Evolutionary conservation across 768 basidiomycete genomes (phyloP).

Genomic region (Coprinopsis sp.): DNA sequence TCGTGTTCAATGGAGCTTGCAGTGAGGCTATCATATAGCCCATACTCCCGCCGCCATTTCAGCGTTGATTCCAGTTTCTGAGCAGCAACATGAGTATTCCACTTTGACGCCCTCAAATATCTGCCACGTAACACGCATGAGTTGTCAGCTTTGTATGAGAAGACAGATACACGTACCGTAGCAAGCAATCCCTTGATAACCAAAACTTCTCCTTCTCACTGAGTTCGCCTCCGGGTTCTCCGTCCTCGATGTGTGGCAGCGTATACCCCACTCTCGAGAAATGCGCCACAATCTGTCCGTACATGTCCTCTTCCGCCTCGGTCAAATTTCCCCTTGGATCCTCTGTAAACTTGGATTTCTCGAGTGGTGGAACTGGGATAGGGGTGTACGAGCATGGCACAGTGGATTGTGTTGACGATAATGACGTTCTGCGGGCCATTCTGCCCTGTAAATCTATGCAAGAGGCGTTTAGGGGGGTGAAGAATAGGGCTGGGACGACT

Average conservation of each 20-base stretch:
- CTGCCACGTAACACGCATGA: no score
- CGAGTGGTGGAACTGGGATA: constrained; percentile 23
- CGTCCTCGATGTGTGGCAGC: constrained; percentile 36
- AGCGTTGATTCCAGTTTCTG: constrained; percentile 61
- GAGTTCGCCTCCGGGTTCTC: constrained; percentile 33
- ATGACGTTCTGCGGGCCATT: no score
- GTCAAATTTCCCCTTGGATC: constrained; percentile 32
- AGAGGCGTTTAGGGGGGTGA: no score
- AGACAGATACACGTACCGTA: constrained; percentile 52
- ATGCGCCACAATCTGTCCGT: constrained; percentile 47
- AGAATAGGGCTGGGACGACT: no score
- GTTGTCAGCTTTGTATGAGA: no score
- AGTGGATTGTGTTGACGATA: not conserved
- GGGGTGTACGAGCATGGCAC: not conserved
- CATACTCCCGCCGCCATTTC: constrained; percentile 73
- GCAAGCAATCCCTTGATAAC: constrained; percentile 68
- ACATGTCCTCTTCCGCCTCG: constrained; percentile 39
- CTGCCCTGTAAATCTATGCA: no score
- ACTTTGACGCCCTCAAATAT: constrained; percentile 71
- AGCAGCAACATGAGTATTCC: constrained; percentile 52
- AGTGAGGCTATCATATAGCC: constrained; percentile 58
- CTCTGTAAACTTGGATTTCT: constrained; percentile 19
- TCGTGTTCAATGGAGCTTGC: constrained; percentile 69
- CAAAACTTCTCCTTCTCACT: constrained; percentile 66
- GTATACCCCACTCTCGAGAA: constrained; percentile 45